Evolutionary conservation across 768 basidiomycete species (phyloP).

Genomic region (Grammothele lineata): DNA sequence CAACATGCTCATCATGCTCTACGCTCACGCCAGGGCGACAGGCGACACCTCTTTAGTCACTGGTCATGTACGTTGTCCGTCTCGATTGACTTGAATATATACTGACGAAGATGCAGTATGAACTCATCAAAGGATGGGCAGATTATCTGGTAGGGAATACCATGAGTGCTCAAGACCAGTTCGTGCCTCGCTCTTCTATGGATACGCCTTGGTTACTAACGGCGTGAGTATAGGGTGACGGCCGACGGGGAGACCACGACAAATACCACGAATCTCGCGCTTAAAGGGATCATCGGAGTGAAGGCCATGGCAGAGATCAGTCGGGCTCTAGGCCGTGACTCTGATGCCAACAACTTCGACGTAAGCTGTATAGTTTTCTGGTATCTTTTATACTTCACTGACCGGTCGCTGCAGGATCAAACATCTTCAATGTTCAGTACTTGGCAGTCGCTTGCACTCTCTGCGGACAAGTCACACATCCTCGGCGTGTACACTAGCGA

Average conservation of each 20-base stretch:
- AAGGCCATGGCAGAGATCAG: conserved; percentile 15
- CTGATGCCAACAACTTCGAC: conserved; percentile 43
- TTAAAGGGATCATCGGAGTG: conserved; percentile 46
- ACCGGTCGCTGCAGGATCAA: conserved; percentile 12
- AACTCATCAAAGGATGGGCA: conserved; percentile 16
- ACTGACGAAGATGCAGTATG: conserved; percentile 12
- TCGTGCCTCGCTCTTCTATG: neutral
- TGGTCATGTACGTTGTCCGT: neutral
- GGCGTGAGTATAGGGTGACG: neutral
- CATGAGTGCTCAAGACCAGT: conserved; percentile 1
- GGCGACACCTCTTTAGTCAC: conserved; percentile 21
- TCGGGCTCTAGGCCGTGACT: conserved; percentile 29
- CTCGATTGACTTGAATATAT: neutral
- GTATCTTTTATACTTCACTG: no score
- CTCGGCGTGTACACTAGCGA: conserved; percentile 7
- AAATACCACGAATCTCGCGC: conserved; percentile 66
- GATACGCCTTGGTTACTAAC: neutral
- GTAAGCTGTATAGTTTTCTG: neutral
- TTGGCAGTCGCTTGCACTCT: conserved; percentile 9
- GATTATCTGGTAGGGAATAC: conserved; percentile 18
- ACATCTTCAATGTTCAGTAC: conserved; percentile 3
- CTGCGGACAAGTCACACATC: conserved; percentile 4
- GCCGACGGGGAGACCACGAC: conserved; percentile 20
- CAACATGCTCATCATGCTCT: conserved; percentile 22
- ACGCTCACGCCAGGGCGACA: conserved; percentile 24